Evolutionary conservation across 495 filamentous ascomycete genomes (phyloP).

Genomic region (Penicillium bovifimosum): DNA sequence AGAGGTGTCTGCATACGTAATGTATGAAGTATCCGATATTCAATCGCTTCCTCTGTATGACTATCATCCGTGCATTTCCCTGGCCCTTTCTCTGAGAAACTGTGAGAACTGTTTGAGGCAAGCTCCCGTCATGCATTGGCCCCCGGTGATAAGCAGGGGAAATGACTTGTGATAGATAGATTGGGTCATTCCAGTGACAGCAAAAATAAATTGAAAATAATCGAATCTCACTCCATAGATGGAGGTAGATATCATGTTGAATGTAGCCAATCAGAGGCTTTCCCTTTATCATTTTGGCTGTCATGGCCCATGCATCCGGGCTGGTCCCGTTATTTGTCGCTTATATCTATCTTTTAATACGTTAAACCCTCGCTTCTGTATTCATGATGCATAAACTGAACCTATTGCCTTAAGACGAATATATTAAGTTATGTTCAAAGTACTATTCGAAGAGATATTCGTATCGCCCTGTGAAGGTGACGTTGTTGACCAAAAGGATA

Average conservation of each 20-base stretch:
- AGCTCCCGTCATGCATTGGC: neutral
- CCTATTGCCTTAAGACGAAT: neutral
- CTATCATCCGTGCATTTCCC: neutral
- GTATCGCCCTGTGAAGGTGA: neutral
- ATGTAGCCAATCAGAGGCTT: constrained; percentile 19
- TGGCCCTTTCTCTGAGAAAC: neutral
- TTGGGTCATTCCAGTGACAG: constrained; percentile 7
- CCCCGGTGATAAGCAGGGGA: constrained; percentile 1
- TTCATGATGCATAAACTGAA: neutral
- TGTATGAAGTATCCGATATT: too few species aligned
- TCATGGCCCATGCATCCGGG: neutral
- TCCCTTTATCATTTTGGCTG: constrained; percentile 15
- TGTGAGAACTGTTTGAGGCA: neutral
- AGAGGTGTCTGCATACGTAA: neutral
- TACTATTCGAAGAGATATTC: neutral
- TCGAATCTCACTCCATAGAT: constrained; percentile 10
- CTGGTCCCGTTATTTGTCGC: neutral
- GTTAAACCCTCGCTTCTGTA: neutral
- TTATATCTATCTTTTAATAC: neutral
- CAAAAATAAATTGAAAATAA: neutral
- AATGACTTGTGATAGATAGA: neutral
- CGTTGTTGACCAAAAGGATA: neutral
- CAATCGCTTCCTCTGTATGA: too few species aligned
- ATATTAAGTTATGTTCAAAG: neutral
- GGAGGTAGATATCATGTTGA: constrained; percentile 28